Percentiles rank a stretch among this genome's conserved stretches.
These are phyloP conservation scores for Elsinoe australis DNA, from an alignment of 2,329 filamentous ascomycete genomes.

Conservation along the genomic window DNA sequence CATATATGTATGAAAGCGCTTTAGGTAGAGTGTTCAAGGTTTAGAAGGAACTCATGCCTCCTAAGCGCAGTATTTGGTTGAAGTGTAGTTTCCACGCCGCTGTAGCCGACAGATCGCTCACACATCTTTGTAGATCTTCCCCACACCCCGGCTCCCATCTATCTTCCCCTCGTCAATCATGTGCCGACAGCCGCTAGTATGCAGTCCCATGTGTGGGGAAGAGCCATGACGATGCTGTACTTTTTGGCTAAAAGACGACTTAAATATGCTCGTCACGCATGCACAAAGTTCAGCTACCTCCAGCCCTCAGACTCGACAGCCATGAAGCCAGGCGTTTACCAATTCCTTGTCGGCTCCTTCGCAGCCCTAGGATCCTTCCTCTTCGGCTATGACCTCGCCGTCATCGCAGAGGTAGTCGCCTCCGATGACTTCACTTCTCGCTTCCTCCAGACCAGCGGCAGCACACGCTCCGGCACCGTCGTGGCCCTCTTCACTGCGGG, in stretches of 20 bases:
- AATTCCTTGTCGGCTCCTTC: slow-evolving; percentile 34
- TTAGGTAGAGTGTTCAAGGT: too few species aligned
- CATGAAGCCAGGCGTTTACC: slow-evolving; percentile 24
- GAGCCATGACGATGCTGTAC: not conserved
- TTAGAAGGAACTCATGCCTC: too few species aligned
- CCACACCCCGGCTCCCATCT: not conserved
- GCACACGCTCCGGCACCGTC: slow-evolving; percentile 22
- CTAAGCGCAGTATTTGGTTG: not conserved
- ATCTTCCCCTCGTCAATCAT: not conserved
- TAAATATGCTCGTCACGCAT: not conserved
- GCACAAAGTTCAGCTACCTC: not conserved
- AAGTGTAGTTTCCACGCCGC: not conserved
- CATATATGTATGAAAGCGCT: too few species aligned
- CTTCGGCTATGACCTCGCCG: slow-evolving; percentile 41
- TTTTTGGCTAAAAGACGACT: not conserved
- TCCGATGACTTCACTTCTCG: slow-evolving; percentile 21
- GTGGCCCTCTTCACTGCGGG: slow-evolving; percentile 24
- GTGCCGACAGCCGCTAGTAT: slow-evolving; percentile 8
- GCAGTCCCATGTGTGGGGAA: not conserved
- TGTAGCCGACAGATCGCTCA: not conserved
- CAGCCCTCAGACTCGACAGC: not conserved
- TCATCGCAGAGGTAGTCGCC: slow-evolving; percentile 25
- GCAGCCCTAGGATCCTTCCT: slow-evolving; percentile 42
- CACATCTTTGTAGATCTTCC: slow-evolving; percentile 1
- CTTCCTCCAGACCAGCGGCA: slow-evolving; percentile 21